phyloP scores from a whole-genome alignment of 2,329 filamentous ascomycete genomes.

The Penicillium crustosum region DNA sequence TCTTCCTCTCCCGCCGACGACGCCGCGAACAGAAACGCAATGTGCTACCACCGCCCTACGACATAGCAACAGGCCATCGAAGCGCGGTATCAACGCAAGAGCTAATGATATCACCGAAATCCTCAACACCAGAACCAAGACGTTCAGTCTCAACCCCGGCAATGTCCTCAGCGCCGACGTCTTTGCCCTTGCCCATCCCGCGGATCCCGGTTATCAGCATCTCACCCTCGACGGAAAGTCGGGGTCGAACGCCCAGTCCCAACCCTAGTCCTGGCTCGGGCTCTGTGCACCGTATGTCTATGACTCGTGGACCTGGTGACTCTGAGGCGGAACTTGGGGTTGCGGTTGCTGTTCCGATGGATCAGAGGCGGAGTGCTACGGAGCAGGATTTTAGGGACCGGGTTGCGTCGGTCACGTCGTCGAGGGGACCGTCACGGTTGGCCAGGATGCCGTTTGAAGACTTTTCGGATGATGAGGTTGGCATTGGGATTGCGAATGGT shows the following conservation, averaged over 20 bases:
- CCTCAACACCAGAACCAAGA: not conserved
- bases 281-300: not conserved
- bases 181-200: not conserved
- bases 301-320: not conserved
- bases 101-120: slow-evolving; percentile 10
- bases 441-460: slow-evolving; percentile 27
- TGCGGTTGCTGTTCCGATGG: slow-evolving; percentile 12
- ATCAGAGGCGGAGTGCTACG: slow-evolving; percentile 14
- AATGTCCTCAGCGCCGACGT: not conserved
- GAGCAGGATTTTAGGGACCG: slow-evolving; percentile 11
- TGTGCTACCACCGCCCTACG: slow-evolving; percentile 5
- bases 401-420: not conserved
- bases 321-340: slow-evolving; percentile 12
- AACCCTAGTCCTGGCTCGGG: not conserved
- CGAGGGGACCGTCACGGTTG: slow-evolving; percentile 6
- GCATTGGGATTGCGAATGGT: not conserved
- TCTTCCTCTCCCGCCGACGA: slow-evolving; percentile 29
- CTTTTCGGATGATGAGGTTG: slow-evolving; percentile 8
- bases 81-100: slow-evolving; percentile 15
- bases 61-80: slow-evolving; percentile 9
- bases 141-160: not conserved
- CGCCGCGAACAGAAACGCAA: slow-evolving; percentile 12
- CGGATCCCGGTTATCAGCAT: slow-evolving; percentile 11
- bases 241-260: not conserved
- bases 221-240: not conserved